Base-by-base conservation (phyloP, 345 rosid genomes). In the Syzygium aqueum region DNA sequence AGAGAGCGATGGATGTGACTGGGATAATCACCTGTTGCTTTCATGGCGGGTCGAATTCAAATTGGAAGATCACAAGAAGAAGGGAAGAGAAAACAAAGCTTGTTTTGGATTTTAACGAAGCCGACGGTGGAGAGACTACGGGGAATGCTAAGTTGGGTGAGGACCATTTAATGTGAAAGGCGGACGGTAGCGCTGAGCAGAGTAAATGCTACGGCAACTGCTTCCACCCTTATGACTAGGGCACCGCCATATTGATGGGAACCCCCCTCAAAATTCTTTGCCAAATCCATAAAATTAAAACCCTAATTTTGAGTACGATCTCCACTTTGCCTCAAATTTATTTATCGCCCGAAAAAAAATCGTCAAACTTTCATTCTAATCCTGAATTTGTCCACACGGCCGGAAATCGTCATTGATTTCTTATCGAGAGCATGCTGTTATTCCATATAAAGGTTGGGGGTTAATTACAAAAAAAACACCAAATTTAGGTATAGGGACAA, bases 351-450 rank as follows among this genome's bases (percentile, higher is more conserved):
- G 8, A 30, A 67, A 67, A 28, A 28, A 67, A 19, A 16, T 0
- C 33, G 8, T 67, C 25, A 19, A 33, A 19, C 17, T 11, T 57
- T 27, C n/a, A 25, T 21, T 10, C 7, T 19, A 21, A 0, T 19
- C 25, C 49, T 2, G 37, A 33, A 10, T 37, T 12, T 33, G 25
- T 14, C 12, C 80, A 1, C 2, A 0, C 0, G 4, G 3, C 7
- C 5, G 21, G 13, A 67, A 73, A 73, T 33, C 13, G 11, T 1
- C 25, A 33, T 3, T 1, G 80, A 4, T 3, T 4, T 73, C 9
- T 19, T 19, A 28, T 30, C 5, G 2, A 8, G 40, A 65, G 5
- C 3, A 5, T 0, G 0, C 0, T 3, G 0, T 30, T 65, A 4
- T 28, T 33, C 11, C 11, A 28, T 65, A 65, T 2, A 30, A 65